Percentiles rank a stretch among this genome's conserved stretches.
Evolutionary conservation across 768 basidiomycete species (phyloP).

Genomic region (Psilocybe tampanensis): DNA sequence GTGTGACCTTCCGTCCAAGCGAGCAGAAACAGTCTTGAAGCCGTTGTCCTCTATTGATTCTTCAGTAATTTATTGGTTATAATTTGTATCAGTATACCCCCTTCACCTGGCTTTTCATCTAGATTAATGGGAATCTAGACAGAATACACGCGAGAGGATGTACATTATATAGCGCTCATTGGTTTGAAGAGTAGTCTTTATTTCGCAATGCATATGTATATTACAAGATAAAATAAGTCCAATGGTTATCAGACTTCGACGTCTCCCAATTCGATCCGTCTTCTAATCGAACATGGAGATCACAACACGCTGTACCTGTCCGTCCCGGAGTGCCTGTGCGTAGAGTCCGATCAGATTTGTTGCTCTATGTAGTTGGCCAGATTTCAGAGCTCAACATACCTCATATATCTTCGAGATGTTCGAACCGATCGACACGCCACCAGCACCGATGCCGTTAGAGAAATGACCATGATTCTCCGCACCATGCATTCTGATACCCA

Average conservation of each 20-base stretch:
- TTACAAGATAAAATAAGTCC: constrained; percentile 1
- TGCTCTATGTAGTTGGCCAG: not conserved
- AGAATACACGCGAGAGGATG: not conserved
- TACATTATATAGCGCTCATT: not conserved
- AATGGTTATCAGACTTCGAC: not conserved
- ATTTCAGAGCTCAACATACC: constrained; percentile 29
- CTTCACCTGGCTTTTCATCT: not conserved
- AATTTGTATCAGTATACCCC: constrained; percentile 7
- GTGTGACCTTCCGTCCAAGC: constrained; percentile 53
- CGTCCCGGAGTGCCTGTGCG: constrained; percentile 63
- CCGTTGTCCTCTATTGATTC: constrained; percentile 7
- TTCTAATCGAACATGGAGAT: constrained; percentile 48
- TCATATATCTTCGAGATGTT: constrained; percentile 78
- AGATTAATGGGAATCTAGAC: not conserved
- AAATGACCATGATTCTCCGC: constrained; percentile 61
- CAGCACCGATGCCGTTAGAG: constrained; percentile 42
- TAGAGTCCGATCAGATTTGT: too few species aligned
- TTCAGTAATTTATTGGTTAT: constrained; percentile 15
- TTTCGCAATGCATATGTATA: constrained; percentile 5
- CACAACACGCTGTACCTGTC: constrained; percentile 63
- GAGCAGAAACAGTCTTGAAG: constrained; percentile 3
- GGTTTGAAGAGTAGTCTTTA: not conserved
- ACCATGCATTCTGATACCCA: constrained; percentile 78
- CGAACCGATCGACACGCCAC: constrained; percentile 67
- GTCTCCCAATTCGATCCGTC: not conserved